These are phyloP conservation scores for Podospora appendiculata DNA, from an alignment of 495 filamentous ascomycete genomes.

Conservation along the genomic window DNA sequence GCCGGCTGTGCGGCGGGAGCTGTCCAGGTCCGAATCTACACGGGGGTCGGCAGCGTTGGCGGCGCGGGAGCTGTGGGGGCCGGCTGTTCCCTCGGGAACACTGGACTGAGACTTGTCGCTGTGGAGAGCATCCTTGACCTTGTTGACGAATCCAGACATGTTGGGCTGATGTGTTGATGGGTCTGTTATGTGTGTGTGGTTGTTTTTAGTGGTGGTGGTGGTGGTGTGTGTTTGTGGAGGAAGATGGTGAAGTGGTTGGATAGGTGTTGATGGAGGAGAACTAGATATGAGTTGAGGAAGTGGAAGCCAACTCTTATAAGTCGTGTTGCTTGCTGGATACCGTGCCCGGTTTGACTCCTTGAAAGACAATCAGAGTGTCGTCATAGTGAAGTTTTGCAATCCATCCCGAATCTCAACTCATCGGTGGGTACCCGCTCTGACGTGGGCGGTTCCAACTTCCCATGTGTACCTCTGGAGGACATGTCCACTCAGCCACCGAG, in stretches of 20 bases:
- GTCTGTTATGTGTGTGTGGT: slow-evolving; percentile 1
- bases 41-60: slow-evolving; percentile 43
- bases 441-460: too few species aligned
- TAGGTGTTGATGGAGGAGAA: neutral
- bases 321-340: neutral
- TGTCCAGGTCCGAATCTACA: slow-evolving; percentile 36
- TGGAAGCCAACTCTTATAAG: neutral
- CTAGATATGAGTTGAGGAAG: neutral
- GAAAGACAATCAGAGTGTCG: too few species aligned
- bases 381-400: too few species aligned
- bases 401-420: too few species aligned
- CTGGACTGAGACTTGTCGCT: slow-evolving; percentile 23
- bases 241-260: slow-evolving; percentile 4
- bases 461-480: too few species aligned
- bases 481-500: too few species aligned
- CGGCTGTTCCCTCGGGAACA: slow-evolving; percentile 34
- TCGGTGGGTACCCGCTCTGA: too few species aligned
- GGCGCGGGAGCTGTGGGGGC: slow-evolving; percentile 23
- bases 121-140: slow-evolving; percentile 63
- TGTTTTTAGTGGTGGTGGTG: neutral
- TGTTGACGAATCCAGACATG: slow-evolving; percentile 65
- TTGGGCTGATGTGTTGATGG: slow-evolving; percentile 20
- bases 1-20: slow-evolving; percentile 22
- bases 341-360: neutral
- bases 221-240: slow-evolving; percentile 3